Percentiles rank a stretch among this genome's conserved stretches.
These are phyloP conservation scores for Cordyceps tenuipes DNA, from an alignment of 2,329 filamentous ascomycete genomes.

Conservation along the genomic window DNA sequence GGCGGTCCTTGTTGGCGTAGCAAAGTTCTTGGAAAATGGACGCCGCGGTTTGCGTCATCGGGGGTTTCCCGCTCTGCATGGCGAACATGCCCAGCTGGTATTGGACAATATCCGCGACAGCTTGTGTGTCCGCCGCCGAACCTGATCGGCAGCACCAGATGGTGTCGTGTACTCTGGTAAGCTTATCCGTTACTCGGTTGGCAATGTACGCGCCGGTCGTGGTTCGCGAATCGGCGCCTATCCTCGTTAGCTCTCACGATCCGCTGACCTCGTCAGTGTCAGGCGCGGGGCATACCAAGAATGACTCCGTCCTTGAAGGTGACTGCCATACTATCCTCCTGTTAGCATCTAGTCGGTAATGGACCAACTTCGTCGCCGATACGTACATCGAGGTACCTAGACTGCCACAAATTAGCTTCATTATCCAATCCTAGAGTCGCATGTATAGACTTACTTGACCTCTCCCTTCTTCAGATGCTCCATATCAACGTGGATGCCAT, in stretches of 20 bases:
- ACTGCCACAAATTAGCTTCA: slow-evolving; percentile 42
- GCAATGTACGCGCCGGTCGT: slow-evolving; percentile 98
- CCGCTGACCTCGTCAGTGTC: background rate
- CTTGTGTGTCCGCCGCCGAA: slow-evolving; percentile 94
- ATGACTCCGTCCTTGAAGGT: slow-evolving; percentile 99
- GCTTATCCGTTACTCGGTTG: slow-evolving; percentile 98
- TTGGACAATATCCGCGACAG: slow-evolving; percentile 94
- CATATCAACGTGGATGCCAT: slow-evolving; percentile 99
- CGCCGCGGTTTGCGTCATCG: slow-evolving; percentile 90
- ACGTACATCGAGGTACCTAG: slow-evolving; percentile 93
- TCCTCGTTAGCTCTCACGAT: slow-evolving; percentile 13
- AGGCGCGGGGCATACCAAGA: slow-evolving; percentile 49
- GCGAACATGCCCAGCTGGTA: slow-evolving; percentile 92
- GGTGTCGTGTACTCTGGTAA: slow-evolving; percentile 95
- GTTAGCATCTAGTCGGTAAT: slow-evolving; percentile 20
- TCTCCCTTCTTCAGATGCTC: slow-evolving; percentile 97
- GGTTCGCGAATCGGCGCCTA: slow-evolving; percentile 89
- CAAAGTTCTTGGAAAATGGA: slow-evolving; percentile 97
- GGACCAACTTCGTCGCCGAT: slow-evolving; percentile 12
- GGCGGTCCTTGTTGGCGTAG: slow-evolving; percentile 90
- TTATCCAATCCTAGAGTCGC: background rate
- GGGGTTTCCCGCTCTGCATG: slow-evolving; percentile 79
- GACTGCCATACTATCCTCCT: slow-evolving; percentile 73
- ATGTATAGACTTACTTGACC: slow-evolving; percentile 69
- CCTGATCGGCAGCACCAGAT: slow-evolving; percentile 99